These are phyloP conservation scores for Umbelopsis sp. DNA, from an alignment of 192 early-diverging fungal species.

Conservation along the genomic window DNA sequence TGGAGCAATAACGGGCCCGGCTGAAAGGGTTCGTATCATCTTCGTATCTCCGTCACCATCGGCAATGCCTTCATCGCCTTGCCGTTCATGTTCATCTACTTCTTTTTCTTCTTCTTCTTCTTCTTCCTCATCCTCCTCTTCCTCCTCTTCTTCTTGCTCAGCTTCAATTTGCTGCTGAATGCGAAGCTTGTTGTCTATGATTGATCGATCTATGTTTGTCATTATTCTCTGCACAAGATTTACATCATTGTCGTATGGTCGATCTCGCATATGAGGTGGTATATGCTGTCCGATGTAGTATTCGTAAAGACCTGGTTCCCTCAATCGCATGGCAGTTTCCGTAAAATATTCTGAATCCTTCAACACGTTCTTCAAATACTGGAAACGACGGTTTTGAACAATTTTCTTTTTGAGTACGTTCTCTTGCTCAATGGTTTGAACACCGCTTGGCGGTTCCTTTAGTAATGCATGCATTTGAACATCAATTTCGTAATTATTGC, in stretches of 20 bases:
- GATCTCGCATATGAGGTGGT: constrained; percentile 26
- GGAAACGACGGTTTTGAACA: constrained; percentile 41
- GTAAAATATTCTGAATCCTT: constrained; percentile 40
- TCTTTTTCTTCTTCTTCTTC: constrained; percentile 20
- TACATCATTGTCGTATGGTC: constrained; percentile 37
- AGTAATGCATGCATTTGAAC: constrained; percentile 34
- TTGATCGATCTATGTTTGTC: constrained; percentile 36
- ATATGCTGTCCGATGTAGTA: constrained; percentile 47
- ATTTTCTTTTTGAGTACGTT: constrained; percentile 24
- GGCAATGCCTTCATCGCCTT: not conserved
- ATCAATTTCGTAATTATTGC: constrained; percentile 43
- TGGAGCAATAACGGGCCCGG: not conserved
- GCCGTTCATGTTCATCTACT: constrained; percentile 3
- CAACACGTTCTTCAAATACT: constrained; percentile 36
- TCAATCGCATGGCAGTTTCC: constrained; percentile 39
- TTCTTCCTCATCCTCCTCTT: constrained; percentile 36
- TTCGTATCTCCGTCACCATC: not conserved
- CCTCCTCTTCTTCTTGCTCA: constrained; percentile 48
- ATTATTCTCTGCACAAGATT: constrained; percentile 40
- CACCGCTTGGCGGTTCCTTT: not conserved
- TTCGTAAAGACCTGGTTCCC: constrained; percentile 48
- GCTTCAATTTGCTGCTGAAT: constrained; percentile 26
- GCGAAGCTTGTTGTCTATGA: constrained; percentile 32
- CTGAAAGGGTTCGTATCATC: not conserved
- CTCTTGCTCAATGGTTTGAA: constrained; percentile 3